Evolutionary conservation across 345 rosid species (phyloP).

Genomic region (Gossypium mustelinum): DNA sequence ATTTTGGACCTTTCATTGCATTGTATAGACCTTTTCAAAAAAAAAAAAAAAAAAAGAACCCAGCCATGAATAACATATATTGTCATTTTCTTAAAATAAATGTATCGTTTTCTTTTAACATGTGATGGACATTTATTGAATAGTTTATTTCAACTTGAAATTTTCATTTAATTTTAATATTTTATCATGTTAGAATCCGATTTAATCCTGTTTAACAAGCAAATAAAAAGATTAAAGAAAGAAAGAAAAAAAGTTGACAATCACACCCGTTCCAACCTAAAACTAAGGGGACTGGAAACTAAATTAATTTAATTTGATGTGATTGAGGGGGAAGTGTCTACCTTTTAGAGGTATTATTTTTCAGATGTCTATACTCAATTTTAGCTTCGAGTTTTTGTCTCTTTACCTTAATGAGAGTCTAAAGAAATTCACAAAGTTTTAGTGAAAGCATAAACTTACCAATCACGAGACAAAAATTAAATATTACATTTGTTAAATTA

Average conservation of each 20-base stretch:
- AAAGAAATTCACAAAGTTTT: fast-evolving
- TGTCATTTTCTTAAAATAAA: not conserved
- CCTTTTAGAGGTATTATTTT: too few relatives aligned
- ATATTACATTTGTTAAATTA: too few relatives aligned
- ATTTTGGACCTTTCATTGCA: not conserved
- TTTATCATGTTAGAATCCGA: not conserved
- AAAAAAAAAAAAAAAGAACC: not conserved
- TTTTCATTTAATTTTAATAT: not conserved
- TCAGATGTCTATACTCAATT: fast-evolving
- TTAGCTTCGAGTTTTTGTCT: too few relatives aligned
- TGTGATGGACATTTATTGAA: not conserved
- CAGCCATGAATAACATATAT: not conserved
- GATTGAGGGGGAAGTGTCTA: too few relatives aligned
- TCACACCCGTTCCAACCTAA: too few relatives aligned
- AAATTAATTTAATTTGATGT: too few relatives aligned
- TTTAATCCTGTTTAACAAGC: too few relatives aligned
- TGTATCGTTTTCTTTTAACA: not conserved
- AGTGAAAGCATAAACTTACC: too few relatives aligned
- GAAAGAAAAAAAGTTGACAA: too few relatives aligned
- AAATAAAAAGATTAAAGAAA: too few relatives aligned
- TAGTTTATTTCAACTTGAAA: not conserved
- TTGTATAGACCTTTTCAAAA: not conserved
- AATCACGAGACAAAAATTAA: too few relatives aligned
- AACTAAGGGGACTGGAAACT: too few relatives aligned
- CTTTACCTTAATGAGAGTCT: fast-evolving